Percentiles rank a stretch among this genome's conserved stretches.
Conservation (phyloP, 306 rosid species). For the Cucumis hystrix region DNA sequence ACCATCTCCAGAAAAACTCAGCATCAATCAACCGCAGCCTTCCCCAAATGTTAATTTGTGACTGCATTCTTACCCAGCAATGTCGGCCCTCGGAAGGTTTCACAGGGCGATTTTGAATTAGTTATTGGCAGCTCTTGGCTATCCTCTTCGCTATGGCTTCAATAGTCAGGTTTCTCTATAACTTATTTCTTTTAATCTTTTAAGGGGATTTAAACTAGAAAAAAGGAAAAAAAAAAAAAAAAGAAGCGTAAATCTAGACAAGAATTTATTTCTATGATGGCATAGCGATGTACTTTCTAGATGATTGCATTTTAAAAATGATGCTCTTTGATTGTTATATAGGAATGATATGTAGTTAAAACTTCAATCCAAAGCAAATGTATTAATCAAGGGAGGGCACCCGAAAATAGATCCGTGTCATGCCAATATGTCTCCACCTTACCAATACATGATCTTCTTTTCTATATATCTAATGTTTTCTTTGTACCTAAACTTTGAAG, state of each 20-base stretch:
- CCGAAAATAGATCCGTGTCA: background rate
- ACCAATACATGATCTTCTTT: background rate
- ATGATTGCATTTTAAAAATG: background rate
- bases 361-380: slow-evolving; percentile 1
- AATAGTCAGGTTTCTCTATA: background rate
- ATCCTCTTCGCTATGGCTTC: background rate
- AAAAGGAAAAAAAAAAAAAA: background rate
- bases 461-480: too few species aligned
- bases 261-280: background rate
- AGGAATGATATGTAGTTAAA: background rate
- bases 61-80: background rate
- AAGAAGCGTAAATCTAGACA: background rate
- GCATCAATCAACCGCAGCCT: slow-evolving; percentile 19
- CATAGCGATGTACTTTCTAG: background rate
- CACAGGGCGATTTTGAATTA: background rate
- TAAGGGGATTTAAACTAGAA: background rate
- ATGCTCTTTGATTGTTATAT: background rate
- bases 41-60: slow-evolving; percentile 14
- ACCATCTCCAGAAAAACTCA: slow-evolving; percentile 47
- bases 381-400: background rate
- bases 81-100: background rate
- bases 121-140: background rate
- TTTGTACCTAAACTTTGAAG: too few species aligned
- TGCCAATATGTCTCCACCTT: background rate
- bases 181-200: background rate